Evolutionary conservation across 164 flowering plant species (phyloP), one percentile per base, ranked within the genome.

Genomic region (Tetrastigma voinierianum): DNA sequence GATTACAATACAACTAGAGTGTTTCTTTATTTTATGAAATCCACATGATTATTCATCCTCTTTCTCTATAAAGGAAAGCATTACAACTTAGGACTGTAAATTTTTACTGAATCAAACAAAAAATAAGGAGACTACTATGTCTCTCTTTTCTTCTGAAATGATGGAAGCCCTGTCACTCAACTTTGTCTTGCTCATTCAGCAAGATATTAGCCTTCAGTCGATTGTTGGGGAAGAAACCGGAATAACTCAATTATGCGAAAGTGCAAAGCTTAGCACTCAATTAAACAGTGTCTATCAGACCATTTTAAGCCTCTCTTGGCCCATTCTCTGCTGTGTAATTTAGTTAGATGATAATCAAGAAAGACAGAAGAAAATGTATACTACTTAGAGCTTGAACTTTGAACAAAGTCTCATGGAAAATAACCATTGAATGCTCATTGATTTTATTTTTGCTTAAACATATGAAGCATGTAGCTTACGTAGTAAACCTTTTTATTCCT

Each of bases 141-240:
- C 73, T 84, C 18, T 80, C 84, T 68, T 76, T 71, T 84, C 94
- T 73, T 82, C 90, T 6, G 85, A 81, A 56, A 90, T 73, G 25
- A 90, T 83, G 25, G 92, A 84, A 92, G 70, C 16, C 97, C 97
- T 88, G 74, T 92, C 97, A 67, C 92, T 88, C 57, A 92, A 79
- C 77, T 92, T 92, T 57, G 92, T 71, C 65, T 82, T 90, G 83
- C 73, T 90, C 91, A 66, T 87, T 85, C 25, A 88, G 83, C 74
- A 92, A 76, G 61, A 92, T 80, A 74, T 80, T 92, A 57, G 83
- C 72, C 80, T 80, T 90, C 72, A 92, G 67, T 24, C 78, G 83
- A 66, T 90, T 90, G 76, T 76, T 81, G 65, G 80, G 77, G 80
- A 83, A n/a, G n/a, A 88, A 68, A 91, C 89, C 51, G 96, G 92